phyloP scores from a whole-genome alignment of 768 basidiomycete genomes.

The Rhodotorula babjevae region DNA sequence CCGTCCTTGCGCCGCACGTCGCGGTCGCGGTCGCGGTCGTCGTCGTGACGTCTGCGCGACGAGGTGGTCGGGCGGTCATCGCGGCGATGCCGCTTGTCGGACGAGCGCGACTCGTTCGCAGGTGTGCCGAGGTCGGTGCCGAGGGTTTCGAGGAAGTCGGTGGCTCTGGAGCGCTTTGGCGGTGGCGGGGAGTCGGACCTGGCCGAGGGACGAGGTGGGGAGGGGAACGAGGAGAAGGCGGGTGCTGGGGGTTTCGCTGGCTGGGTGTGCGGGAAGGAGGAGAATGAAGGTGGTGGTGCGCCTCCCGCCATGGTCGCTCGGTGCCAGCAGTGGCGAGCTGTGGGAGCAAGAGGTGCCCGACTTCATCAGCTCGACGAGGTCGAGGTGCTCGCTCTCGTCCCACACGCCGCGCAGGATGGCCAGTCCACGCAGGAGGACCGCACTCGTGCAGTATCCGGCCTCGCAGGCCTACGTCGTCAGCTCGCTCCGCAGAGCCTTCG shows the following conservation, averaged over 20 bases:
- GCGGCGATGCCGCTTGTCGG: background rate
- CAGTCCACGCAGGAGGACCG: background rate
- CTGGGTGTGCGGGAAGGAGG: conserved; percentile 16
- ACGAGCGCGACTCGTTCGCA: background rate
- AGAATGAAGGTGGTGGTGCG: conserved; percentile 19
- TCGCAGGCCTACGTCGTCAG: conserved; percentile 25
- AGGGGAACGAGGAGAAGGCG: conserved; percentile 24
- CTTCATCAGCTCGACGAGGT: too few relatives aligned
- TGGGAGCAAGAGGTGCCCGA: too few relatives aligned
- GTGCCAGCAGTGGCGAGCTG: background rate
- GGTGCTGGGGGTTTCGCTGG: background rate
- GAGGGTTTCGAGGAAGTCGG: conserved; percentile 23
- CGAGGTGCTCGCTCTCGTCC: too few relatives aligned
- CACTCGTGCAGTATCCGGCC: conserved; percentile 13
- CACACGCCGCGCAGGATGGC: background rate
- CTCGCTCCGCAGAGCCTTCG: conserved; percentile 18
- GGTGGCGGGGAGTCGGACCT: background rate
- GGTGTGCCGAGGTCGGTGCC: background rate
- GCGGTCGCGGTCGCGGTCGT: background rate
- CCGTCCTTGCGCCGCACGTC: background rate
- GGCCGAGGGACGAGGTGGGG: conserved; percentile 8
- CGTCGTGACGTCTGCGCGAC: background rate
- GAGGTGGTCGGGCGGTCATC: background rate
- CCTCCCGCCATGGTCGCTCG: background rate
- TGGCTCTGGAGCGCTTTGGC: background rate